A percentile compares a stretch with the other conserved stretches of the same genome.
Conservation (phyloP, 257 asterid species). For the Mentha longifolia region DNA sequence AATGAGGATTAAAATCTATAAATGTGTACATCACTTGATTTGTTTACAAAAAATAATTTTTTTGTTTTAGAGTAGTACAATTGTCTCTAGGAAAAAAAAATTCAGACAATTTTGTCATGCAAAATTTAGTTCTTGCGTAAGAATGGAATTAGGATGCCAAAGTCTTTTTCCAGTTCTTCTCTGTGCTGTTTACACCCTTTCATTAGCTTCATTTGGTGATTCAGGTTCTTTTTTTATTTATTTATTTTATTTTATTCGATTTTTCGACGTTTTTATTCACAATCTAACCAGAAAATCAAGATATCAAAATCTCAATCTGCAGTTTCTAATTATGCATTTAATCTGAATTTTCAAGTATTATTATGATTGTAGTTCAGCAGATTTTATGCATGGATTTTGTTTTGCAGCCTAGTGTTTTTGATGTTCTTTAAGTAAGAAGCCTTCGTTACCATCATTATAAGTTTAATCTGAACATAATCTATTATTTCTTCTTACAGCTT, state of each 20-base stretch:
- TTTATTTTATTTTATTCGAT: too few relatives aligned
- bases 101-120: conserved; percentile 20
- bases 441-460: too few relatives aligned
- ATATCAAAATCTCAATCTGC: too few relatives aligned
- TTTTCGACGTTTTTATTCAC: too few relatives aligned
- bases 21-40: conserved; percentile 26
- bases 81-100: background rate
- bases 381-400: too few relatives aligned
- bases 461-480: too few relatives aligned
- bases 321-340: too few relatives aligned
- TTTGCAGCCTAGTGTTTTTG: too few relatives aligned
- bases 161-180: conserved; percentile 28
- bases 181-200: conserved; percentile 19
- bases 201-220: conserved; percentile 43
- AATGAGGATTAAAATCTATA: conserved; percentile 42
- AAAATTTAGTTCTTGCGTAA: conserved; percentile 19
- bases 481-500: conserved; percentile 44
- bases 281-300: too few relatives aligned
- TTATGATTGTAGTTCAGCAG: too few relatives aligned
- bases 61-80: conserved; percentile 11
- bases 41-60: conserved; percentile 13
- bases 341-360: too few relatives aligned
- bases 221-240: conserved; percentile 49
- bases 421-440: too few relatives aligned
- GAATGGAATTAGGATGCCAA: conserved; percentile 28